Conservation (phyloP, 2,329 filamentous ascomycete species). For the Pseudogymnoascus sp. region DNA sequence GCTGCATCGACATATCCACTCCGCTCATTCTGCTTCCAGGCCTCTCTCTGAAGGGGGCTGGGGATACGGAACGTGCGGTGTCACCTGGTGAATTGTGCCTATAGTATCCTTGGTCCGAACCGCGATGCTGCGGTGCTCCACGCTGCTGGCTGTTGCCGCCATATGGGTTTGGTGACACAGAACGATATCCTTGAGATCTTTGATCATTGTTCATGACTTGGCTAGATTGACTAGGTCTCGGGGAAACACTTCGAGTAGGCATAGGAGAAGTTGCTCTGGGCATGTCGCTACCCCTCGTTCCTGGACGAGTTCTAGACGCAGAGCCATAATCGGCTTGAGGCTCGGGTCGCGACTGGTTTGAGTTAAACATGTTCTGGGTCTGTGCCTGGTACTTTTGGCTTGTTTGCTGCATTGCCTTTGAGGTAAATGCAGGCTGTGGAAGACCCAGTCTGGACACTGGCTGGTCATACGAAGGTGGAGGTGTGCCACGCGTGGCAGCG, state of each 20-base stretch:
- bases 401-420: constrained; percentile 90
- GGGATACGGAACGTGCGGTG: constrained; percentile 37
- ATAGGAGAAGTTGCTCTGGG: constrained; percentile 59
- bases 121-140: constrained; percentile 32
- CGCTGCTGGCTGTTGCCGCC: constrained; percentile 26
- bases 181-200: constrained; percentile 34
- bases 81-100: constrained; percentile 40
- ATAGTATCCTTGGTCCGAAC: constrained; percentile 43
- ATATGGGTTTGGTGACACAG: constrained; percentile 59
- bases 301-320: constrained; percentile 43
- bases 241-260: constrained; percentile 54
- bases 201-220: constrained; percentile 36
- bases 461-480: constrained; percentile 78
- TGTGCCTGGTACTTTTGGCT: constrained; percentile 82
- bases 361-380: constrained; percentile 67
- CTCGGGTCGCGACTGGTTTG: constrained; percentile 22
- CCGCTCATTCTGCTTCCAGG: constrained; percentile 37
- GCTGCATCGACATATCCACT: constrained; percentile 63
- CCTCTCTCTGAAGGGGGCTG: constrained; percentile 36
- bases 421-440: constrained; percentile 85
- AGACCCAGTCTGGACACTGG: constrained; percentile 71
- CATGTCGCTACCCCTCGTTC: constrained; percentile 50
- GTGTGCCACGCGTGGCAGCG: constrained; percentile 60
- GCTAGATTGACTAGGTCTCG: constrained; percentile 41
- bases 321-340: constrained; percentile 24